phyloP scores from a whole-genome alignment of 257 asterid species.

The Leptodermis oblonga region DNA sequence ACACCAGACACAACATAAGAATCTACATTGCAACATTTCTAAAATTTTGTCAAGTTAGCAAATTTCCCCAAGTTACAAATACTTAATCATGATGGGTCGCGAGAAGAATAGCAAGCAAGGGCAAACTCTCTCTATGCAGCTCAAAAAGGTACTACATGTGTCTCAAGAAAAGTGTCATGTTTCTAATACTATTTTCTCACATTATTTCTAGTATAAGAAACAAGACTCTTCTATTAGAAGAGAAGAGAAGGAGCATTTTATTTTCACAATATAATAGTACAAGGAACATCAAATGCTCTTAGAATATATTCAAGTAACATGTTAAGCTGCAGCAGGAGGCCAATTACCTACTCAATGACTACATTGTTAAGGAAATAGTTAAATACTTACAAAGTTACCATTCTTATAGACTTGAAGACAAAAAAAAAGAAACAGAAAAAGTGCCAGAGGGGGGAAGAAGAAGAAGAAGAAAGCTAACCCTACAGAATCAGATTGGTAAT shows the following conservation, averaged over 20 bases:
- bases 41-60: no score
- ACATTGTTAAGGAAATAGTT: not conserved
- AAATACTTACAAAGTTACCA: slow-evolving; percentile 5
- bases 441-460: no score
- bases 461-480: slow-evolving; percentile 11
- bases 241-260: no score
- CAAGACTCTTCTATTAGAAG: no score
- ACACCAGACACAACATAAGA: no score
- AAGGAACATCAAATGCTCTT: slow-evolving; percentile 29
- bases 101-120: slow-evolving; percentile 8
- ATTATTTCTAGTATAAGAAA: no score
- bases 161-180: no score
- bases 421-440: no score
- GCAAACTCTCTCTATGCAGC: not conserved
- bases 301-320: slow-evolving; percentile 22
- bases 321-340: slow-evolving; percentile 20
- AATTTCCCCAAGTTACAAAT: no score
- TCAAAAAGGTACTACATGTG: slow-evolving; percentile 13
- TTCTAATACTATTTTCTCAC: no score
- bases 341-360: slow-evolving; percentile 23
- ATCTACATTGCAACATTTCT: no score
- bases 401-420: slow-evolving; percentile 20
- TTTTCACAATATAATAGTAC: slow-evolving; percentile 40
- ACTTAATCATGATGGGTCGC: no score
- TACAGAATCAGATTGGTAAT: slow-evolving; percentile 50